Conservation (phyloP, 2,329 filamentous ascomycete genomes). For the Paracoccidioides brasiliensis region DNA sequence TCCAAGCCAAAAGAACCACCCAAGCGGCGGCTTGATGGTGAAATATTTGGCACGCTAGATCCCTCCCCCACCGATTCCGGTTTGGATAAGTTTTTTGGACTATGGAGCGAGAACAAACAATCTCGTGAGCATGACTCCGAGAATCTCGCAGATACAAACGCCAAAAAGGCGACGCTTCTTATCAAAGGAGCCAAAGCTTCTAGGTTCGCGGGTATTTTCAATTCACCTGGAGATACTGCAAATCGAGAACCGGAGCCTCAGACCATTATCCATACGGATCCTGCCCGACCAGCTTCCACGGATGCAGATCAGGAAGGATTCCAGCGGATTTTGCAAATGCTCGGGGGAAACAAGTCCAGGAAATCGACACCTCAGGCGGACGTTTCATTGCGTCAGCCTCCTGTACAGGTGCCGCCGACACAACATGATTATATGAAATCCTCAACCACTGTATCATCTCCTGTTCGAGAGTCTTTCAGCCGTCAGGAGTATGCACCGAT, state of each 20-base stretch:
- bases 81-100: slow-evolving; percentile 65
- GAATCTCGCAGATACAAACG: slow-evolving; percentile 19
- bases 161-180: slow-evolving; percentile 30
- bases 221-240: slow-evolving; percentile 43
- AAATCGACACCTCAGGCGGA: slow-evolving; percentile 34
- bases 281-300: slow-evolving; percentile 28
- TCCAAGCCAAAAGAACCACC: slow-evolving; percentile 26
- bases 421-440: slow-evolving; percentile 16
- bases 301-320: slow-evolving; percentile 77
- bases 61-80: slow-evolving; percentile 52
- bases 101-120: slow-evolving; percentile 39
- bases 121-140: slow-evolving; percentile 21
- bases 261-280: slow-evolving; percentile 10
- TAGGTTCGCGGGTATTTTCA: slow-evolving; percentile 73
- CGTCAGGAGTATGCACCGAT: slow-evolving; percentile 21
- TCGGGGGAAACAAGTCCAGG: slow-evolving; percentile 44
- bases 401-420: slow-evolving; percentile 13
- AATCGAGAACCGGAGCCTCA: slow-evolving; percentile 17
- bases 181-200: slow-evolving; percentile 58
- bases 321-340: slow-evolving; percentile 66
- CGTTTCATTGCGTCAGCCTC: slow-evolving; percentile 19
- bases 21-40: slow-evolving; percentile 30
- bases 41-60: slow-evolving; percentile 42
- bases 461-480: slow-evolving; percentile 18
- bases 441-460: slow-evolving; percentile 20